A percentile compares a stretch with the other conserved stretches of the same genome.
These are phyloP conservation scores for Leccinum uliginosum DNA, from an alignment of 768 basidiomycete genomes.

Conservation along the genomic window DNA sequence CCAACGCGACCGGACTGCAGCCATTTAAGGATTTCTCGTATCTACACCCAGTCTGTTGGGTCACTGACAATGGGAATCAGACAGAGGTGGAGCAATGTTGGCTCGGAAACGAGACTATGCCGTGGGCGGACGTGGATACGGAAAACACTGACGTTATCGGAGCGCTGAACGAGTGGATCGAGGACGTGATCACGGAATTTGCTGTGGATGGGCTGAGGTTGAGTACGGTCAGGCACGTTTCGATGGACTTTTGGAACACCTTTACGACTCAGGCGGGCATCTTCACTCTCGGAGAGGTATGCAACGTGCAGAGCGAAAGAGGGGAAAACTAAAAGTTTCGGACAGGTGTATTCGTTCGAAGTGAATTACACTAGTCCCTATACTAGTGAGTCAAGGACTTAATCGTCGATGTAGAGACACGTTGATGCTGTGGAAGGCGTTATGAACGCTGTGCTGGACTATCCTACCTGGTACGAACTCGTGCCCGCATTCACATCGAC, in stretches of 20 bases:
- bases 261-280: constrained; percentile 47
- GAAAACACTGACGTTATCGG: constrained; percentile 42
- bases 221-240: constrained; percentile 57
- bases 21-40: constrained; percentile 34
- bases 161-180: constrained; percentile 46
- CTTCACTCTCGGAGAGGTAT: constrained; percentile 51
- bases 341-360: constrained; percentile 40
- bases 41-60: constrained; percentile 40
- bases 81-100: constrained; percentile 54
- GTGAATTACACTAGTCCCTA: constrained; percentile 37
- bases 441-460: constrained; percentile 45
- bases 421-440: constrained; percentile 29
- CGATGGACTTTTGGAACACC: constrained; percentile 49
- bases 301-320: constrained; percentile 28
- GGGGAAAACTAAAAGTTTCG: constrained; percentile 5
- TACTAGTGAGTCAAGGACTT: constrained; percentile 32
- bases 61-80: constrained; percentile 42
- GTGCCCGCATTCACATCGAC: constrained; percentile 36
- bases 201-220: constrained; percentile 52
- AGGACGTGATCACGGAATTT: constrained; percentile 42
- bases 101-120: constrained; percentile 50
- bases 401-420: background rate
- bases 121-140: constrained; percentile 58
- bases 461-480: constrained; percentile 45
- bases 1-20: constrained; percentile 19